These are phyloP conservation scores for Pyrenophora teres DNA, from an alignment of 2,329 filamentous ascomycete species.

Conservation along the genomic window DNA sequence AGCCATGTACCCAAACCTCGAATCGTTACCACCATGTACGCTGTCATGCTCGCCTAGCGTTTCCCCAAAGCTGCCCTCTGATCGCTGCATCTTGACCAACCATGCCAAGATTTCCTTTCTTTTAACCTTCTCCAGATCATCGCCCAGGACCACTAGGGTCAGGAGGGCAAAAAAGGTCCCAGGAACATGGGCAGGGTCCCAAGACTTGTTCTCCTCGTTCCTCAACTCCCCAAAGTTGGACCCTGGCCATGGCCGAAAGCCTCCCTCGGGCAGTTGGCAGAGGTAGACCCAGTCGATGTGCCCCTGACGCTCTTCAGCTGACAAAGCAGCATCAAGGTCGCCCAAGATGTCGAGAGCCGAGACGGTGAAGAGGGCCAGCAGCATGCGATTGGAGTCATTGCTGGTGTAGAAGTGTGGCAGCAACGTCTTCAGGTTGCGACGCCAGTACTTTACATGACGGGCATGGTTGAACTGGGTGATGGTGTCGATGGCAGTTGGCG, in stretches of 20 bases:
- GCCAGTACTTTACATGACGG: slow-evolving; percentile 85
- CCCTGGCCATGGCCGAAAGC: slow-evolving; percentile 84
- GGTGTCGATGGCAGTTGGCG: slow-evolving; percentile 14
- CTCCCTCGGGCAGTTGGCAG: slow-evolving; percentile 83
- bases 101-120: slow-evolving; percentile 71
- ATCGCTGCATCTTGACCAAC: slow-evolving; percentile 75
- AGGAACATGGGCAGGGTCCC: slow-evolving; percentile 81
- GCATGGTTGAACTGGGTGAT: slow-evolving; percentile 40
- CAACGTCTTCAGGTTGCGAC: slow-evolving; percentile 79
- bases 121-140: slow-evolving; percentile 66
- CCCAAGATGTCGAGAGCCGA: slow-evolving; percentile 82
- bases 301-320: slow-evolving; percentile 57
- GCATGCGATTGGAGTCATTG: slow-evolving; percentile 89
- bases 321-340: slow-evolving; percentile 61
- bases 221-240: slow-evolving; percentile 60
- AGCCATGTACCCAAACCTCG: slow-evolving; percentile 86
- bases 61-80: slow-evolving; percentile 91
- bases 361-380: slow-evolving; percentile 86
- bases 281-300: slow-evolving; percentile 79
- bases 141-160: slow-evolving; percentile 68
- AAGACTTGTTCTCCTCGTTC: slow-evolving; percentile 59
- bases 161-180: slow-evolving; percentile 89
- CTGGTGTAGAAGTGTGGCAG: slow-evolving; percentile 83
- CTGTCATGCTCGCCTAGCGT: slow-evolving; percentile 64
- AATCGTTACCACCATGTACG: slow-evolving; percentile 80